Conservation (phyloP, 371 early-diverging fungal species). For the Parasitella parasitica region DNA sequence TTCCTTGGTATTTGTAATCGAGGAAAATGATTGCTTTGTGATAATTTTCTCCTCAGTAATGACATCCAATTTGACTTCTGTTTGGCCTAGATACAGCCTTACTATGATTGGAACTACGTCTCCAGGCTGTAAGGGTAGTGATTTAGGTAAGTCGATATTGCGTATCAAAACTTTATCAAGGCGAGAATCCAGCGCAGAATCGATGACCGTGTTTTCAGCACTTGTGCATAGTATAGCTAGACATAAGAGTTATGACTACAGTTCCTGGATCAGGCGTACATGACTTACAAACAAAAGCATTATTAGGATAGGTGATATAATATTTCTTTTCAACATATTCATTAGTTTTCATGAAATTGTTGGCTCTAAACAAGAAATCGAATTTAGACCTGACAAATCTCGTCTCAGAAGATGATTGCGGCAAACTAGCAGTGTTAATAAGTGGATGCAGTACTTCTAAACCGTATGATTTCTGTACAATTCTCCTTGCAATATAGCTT, state of each 20-base stretch:
- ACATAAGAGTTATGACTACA: no score
- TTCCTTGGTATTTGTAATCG: not conserved
- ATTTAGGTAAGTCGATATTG: slow-evolving; percentile 5
- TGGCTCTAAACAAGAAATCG: not conserved
- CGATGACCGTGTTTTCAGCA: not conserved
- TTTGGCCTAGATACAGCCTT: slow-evolving; percentile 9
- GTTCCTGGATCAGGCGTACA: not conserved
- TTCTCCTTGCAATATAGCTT: slow-evolving; percentile 9
- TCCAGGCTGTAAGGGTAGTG: not conserved
- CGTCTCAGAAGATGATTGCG: not conserved
- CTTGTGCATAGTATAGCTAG: not conserved
- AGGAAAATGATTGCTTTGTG: not conserved
- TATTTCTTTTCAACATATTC: slow-evolving; percentile 4
- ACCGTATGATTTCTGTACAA: slow-evolving; percentile 9
- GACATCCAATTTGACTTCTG: slow-evolving; percentile 7
- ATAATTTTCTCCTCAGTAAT: not conserved
- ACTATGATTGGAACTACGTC: slow-evolving; percentile 2
- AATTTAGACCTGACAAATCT: not conserved
- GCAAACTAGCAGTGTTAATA: not conserved
- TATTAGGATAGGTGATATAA: slow-evolving; percentile 6
- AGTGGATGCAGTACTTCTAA: not conserved
- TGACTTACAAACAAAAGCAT: slow-evolving; percentile 7
- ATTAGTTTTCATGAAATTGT: not conserved
- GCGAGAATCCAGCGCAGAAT: not conserved
- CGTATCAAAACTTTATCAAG: not conserved